Conservation (phyloP, 2,329 filamentous ascomycete genomes). For the Phialophora expanda region DNA sequence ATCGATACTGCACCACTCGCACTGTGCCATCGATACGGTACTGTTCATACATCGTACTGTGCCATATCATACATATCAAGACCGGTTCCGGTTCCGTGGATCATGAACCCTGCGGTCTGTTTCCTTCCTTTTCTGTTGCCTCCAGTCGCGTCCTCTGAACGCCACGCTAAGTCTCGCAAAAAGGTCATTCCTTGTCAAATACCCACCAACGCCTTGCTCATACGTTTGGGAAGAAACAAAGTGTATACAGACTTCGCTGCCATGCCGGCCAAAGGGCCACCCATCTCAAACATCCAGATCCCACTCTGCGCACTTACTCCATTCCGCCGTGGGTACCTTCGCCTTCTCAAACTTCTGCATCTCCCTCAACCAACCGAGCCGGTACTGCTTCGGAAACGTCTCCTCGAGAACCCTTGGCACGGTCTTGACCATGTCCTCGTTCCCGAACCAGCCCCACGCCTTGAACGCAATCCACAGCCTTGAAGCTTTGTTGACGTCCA, state of each 20-base stretch:
- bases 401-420: not conserved
- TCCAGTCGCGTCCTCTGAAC: not conserved
- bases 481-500: slow-evolving; percentile 29
- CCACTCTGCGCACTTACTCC: not conserved
- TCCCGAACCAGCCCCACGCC: slow-evolving; percentile 25
- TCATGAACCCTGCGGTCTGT: not conserved
- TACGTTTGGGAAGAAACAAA: not conserved
- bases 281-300: not conserved
- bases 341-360: not conserved
- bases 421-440: not conserved
- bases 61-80: not conserved
- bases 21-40: not conserved
- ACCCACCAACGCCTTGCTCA: not conserved
- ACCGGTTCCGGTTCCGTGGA: not conserved
- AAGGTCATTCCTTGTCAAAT: not conserved
- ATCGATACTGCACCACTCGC: not conserved
- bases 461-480: slow-evolving; percentile 19
- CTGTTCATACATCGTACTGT: too few species aligned
- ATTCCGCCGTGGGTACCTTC: not conserved
- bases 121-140: not conserved
- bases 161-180: not conserved
- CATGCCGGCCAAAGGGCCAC: not conserved
- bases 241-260: not conserved
- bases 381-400: not conserved
- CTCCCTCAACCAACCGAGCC: not conserved